A percentile compares a stretch with the other conserved stretches of the same genome.
These are phyloP conservation scores for Albugo candida DNA, from an alignment of 352 stramenopile species.

Conservation along the genomic window DNA sequence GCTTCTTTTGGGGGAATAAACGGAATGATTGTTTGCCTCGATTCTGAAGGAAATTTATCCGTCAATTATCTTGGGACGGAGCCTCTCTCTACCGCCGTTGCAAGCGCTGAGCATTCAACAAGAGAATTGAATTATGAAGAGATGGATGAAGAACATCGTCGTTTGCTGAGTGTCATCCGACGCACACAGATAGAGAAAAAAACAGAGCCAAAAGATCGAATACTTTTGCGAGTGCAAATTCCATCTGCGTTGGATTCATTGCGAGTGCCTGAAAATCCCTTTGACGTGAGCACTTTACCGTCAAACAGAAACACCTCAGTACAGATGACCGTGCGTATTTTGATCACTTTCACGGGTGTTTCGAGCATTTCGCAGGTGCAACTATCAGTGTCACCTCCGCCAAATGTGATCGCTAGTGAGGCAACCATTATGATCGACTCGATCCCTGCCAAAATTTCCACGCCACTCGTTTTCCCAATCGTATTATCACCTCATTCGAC, in stretches of 20 bases:
- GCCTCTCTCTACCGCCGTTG: slow-evolving; percentile 52
- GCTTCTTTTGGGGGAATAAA: slow-evolving; percentile 45
- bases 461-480: slow-evolving; percentile 39
- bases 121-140: slow-evolving; percentile 84
- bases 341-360: slow-evolving; percentile 64
- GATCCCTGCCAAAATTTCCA: slow-evolving; percentile 43
- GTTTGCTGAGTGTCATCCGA: slow-evolving; percentile 74
- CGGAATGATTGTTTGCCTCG: slow-evolving; percentile 69
- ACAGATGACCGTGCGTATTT: slow-evolving; percentile 61
- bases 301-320: slow-evolving; percentile 6
- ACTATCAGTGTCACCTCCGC: slow-evolving; percentile 37
- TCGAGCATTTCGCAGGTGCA: slow-evolving; percentile 51
- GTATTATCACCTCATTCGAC: slow-evolving; percentile 22
- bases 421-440: slow-evolving; percentile 46
- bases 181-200: slow-evolving; percentile 40
- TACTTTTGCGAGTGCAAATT: slow-evolving; percentile 61
- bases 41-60: slow-evolving; percentile 41
- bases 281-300: slow-evolving; percentile 1
- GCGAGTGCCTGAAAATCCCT: slow-evolving; percentile 12
- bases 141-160: slow-evolving; percentile 79
- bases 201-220: slow-evolving; percentile 43
- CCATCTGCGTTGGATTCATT: slow-evolving; percentile 40
- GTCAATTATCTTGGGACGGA: slow-evolving; percentile 83
- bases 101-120: slow-evolving; percentile 18
- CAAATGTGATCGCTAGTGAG: slow-evolving; percentile 37